These are phyloP conservation scores for Exutisphaerella laricina DNA, from an alignment of 2,329 filamentous ascomycete genomes.

Conservation along the genomic window DNA sequence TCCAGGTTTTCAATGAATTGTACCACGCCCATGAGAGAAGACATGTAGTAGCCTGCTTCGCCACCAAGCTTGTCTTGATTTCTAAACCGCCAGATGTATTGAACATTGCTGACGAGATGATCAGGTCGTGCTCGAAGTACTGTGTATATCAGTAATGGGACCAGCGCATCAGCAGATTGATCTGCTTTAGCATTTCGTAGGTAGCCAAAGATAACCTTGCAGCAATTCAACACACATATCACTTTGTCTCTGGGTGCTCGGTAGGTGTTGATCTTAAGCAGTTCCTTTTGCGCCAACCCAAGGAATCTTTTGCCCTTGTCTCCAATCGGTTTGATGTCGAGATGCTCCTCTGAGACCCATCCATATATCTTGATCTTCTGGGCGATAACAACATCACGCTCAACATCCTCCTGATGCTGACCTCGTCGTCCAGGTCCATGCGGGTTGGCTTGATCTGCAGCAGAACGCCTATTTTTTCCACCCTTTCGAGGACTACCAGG, in stretches of 20 bases:
- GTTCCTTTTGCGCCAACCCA: constrained; percentile 82
- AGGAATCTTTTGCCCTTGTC: constrained; percentile 87
- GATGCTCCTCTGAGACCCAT: constrained; percentile 87
- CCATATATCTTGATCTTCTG: constrained; percentile 97
- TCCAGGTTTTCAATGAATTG: constrained; percentile 97
- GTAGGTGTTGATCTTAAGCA: constrained; percentile 94
- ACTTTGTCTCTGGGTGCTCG: constrained; percentile 97
- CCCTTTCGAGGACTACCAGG: constrained; percentile 64
- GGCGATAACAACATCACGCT: constrained; percentile 88
- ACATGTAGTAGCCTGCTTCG: constrained; percentile 98
- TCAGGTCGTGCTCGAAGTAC: constrained; percentile 92
- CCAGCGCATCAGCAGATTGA: constrained; percentile 92
- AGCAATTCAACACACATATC: constrained; percentile 96
- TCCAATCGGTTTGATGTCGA: constrained; percentile 81
- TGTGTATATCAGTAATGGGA: constrained; percentile 91
- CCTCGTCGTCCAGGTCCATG: constrained; percentile 78
- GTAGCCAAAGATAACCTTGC: constrained; percentile 97
- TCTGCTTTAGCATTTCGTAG: constrained; percentile 89
- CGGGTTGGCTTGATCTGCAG: constrained; percentile 32
- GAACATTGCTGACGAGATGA: constrained; percentile 92
- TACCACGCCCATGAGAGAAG: constrained; percentile 88
- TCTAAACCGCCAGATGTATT: constrained; percentile 94
- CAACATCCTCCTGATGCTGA: constrained; percentile 96
- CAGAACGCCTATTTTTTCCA: constrained; percentile 53
- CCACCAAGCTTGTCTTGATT: constrained; percentile 96